Evolutionary conservation across 1,284 basidiomycete species (phyloP).

Genomic region (Tylopilus sp.): DNA sequence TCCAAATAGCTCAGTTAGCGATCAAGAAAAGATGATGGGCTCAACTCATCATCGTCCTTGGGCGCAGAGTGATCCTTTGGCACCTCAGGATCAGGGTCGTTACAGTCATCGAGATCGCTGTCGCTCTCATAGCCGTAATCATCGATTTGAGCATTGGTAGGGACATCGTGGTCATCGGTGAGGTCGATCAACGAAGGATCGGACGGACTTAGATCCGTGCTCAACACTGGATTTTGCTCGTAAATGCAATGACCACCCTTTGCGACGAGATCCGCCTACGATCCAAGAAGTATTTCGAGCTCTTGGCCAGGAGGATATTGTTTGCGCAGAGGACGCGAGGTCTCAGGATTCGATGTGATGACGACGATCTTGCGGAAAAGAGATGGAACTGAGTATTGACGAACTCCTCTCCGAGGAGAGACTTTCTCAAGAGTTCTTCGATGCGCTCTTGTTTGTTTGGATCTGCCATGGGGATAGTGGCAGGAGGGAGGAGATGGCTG

Average conservation of each 20-base stretch:
- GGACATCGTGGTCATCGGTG: slow-evolving; percentile 21
- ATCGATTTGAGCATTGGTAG: slow-evolving; percentile 1
- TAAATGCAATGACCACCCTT: neutral
- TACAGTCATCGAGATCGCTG: slow-evolving; percentile 34
- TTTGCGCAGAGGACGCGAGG: slow-evolving; percentile 36
- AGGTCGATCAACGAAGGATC: slow-evolving; percentile 29
- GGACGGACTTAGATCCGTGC: slow-evolving; percentile 21
- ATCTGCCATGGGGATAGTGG: neutral
- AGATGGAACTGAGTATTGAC: slow-evolving; percentile 39
- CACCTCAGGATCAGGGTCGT: neutral
- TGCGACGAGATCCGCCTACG: slow-evolving; percentile 22
- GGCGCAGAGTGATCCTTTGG: neutral
- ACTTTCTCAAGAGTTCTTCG: slow-evolving; percentile 36
- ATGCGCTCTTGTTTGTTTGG: slow-evolving; percentile 18
- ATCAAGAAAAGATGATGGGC: neutral
- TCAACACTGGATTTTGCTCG: slow-evolving; percentile 23
- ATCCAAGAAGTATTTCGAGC: slow-evolving; percentile 32
- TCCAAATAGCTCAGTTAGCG: neutral
- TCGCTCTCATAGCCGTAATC: slow-evolving; percentile 39
- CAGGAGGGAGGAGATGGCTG: neutral
- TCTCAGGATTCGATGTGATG: slow-evolving; percentile 10
- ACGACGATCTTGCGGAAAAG: slow-evolving; percentile 32
- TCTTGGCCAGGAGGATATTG: slow-evolving; percentile 30
- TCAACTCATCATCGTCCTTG: neutral
- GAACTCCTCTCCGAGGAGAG: slow-evolving; percentile 34